Percentiles rank a stretch among this genome's conserved stretches.
These are phyloP conservation scores for Entomortierella lignicola DNA, from an alignment of 192 early-diverging fungal genomes.

Conservation along the genomic window DNA sequence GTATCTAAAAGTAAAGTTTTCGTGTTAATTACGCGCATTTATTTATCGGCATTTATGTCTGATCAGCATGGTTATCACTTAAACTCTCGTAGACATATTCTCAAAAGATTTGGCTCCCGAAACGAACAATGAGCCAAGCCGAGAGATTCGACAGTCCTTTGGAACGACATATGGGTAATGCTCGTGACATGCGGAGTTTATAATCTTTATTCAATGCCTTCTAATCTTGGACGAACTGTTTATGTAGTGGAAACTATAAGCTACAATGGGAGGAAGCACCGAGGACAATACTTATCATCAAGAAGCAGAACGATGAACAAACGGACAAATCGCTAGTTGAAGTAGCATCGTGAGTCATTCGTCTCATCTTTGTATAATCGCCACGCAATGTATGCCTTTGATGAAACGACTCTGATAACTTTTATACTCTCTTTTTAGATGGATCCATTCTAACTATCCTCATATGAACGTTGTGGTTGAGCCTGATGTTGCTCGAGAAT, in stretches of 20 bases:
- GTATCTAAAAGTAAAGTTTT: background rate
- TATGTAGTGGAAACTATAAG: conserved; percentile 59
- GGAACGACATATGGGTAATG: conserved; percentile 64
- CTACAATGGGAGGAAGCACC: conserved; percentile 73
- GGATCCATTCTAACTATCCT: conserved; percentile 75
- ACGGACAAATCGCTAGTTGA: conserved; percentile 76
- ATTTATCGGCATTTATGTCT: too few relatives aligned
- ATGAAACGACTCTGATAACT: background rate
- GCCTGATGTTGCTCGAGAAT: conserved; percentile 68
- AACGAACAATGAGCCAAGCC: conserved; percentile 27
- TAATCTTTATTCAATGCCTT: background rate
- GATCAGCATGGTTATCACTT: background rate
- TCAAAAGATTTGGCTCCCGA: conserved; percentile 40
- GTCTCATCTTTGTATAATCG: too few relatives aligned
- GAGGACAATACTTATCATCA: conserved; percentile 80
- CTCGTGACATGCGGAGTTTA: background rate
- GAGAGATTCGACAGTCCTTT: conserved; percentile 60
- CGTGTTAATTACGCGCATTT: background rate
- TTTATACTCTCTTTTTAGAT: conserved; percentile 48
- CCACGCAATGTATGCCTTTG: too few relatives aligned
- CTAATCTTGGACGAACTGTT: background rate
- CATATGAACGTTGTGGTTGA: conserved; percentile 78
- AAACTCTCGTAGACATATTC: conserved; percentile 19
- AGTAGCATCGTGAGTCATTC: conserved; percentile 62
- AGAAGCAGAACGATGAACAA: conserved; percentile 77